phyloP scores from a whole-genome alignment of 805 yeast species.

The Ogataea corticis region DNA sequence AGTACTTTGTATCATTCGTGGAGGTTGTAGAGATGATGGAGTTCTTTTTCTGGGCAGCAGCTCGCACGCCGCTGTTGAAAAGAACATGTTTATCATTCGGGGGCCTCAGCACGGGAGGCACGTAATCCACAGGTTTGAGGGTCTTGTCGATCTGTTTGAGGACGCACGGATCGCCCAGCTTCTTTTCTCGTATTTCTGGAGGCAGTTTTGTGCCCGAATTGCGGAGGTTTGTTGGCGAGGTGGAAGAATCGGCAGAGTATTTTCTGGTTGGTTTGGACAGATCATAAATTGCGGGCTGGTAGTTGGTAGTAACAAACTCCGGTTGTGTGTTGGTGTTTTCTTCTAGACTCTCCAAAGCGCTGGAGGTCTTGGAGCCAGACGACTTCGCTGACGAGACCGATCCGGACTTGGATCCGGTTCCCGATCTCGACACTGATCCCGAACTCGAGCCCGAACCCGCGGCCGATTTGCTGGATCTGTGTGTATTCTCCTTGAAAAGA shows the following conservation, averaged over 20 bases:
- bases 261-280: slow-evolving; percentile 41
- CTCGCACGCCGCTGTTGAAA: slow-evolving; percentile 1
- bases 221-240: slow-evolving; percentile 11
- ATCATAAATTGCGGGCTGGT: slow-evolving; percentile 50
- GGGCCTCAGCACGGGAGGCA: slow-evolving; percentile 56
- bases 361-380: slow-evolving; percentile 13
- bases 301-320: slow-evolving; percentile 17
- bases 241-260: slow-evolving; percentile 25
- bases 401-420: not conserved
- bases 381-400: not conserved
- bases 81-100: slow-evolving; percentile 4
- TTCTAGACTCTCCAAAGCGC: slow-evolving; percentile 21
- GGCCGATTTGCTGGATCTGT: slow-evolving; percentile 3
- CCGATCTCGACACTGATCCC: not conserved
- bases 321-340: slow-evolving; percentile 12
- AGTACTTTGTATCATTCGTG: slow-evolving; percentile 7
- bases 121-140: slow-evolving; percentile 46
- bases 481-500: slow-evolving; percentile 18
- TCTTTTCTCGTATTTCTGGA: slow-evolving; percentile 11
- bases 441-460: not conserved
- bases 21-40: slow-evolving; percentile 15
- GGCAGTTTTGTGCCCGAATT: not conserved
- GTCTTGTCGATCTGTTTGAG: slow-evolving; percentile 46
- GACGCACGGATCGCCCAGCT: slow-evolving; percentile 7
- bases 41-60: slow-evolving; percentile 1